phyloP scores from a whole-genome alignment of 192 early-diverging fungal species.

The Backusella westeae region DNA sequence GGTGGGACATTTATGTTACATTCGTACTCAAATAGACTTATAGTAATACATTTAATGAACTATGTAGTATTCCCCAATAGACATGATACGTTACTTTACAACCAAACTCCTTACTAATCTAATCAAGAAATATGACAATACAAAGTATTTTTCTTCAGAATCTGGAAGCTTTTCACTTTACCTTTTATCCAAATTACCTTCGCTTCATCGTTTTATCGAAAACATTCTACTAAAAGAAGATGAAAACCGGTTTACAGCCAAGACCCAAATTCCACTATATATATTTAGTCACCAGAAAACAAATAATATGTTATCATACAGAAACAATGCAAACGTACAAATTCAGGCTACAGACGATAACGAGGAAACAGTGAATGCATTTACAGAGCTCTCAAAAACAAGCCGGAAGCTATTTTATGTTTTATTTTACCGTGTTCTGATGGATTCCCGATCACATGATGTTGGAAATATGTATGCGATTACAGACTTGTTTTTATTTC shows the following conservation, averaged over 20 bases:
- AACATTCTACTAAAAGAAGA: not conserved
- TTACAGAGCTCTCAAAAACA: not conserved
- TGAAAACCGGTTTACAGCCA: not conserved
- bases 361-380: not conserved
- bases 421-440: not conserved
- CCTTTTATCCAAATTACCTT: not conserved
- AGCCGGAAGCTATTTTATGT: not conserved
- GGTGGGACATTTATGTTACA: not conserved
- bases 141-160: not conserved
- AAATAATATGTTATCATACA: no score
- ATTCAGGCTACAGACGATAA: not conserved
- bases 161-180: not conserved
- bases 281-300: no score
- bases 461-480: not conserved
- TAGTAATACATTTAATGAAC: no score
- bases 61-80: no score
- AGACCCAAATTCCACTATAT: not conserved
- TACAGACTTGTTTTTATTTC: not conserved
- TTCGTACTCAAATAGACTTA: no score
- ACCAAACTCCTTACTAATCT: no score
- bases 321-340: no score
- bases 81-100: no score
- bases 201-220: not conserved
- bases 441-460: not conserved
- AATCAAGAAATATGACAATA: not conserved